Base-by-base conservation (phyloP, 2,329 filamentous ascomycete species). In the Periglandula ipomoeae region DNA sequence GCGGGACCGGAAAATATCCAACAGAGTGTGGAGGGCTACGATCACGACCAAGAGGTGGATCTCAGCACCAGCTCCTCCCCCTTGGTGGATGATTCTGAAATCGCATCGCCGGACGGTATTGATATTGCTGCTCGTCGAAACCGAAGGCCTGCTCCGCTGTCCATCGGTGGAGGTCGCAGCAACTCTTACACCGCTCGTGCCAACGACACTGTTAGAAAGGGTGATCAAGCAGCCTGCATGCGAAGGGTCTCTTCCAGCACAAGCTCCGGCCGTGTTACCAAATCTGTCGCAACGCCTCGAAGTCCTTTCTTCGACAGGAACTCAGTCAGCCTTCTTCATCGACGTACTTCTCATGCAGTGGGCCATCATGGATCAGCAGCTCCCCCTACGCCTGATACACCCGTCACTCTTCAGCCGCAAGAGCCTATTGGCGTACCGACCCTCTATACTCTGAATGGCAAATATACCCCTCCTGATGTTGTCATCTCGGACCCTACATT, bases 121-220 rank as follows among this genome's bases (percentile, higher is more conserved):
- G 76, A 79, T 55, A 75, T 80, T 52, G 77, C 76, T 15, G 71
- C 70, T 17, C 70, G 78, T 41, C 70, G 78, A 48, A 72, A 75
- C 46, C 70, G 61, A 42, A 64, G 65, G 4, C 64, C 65, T 9
- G 61, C 75, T 24, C 69, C 72, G 26, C 65, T 79, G n/a, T 68
- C 71, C 24, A 67, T 74, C 37, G 64, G 64, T 9, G 67, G 71
- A 8, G 61, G 73, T 19, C 70, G 73, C 46, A 71, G 65, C 53
- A 70, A 65, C 37, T 69, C 54, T 3, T 62, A 58, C 23, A 66
- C 65, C 3, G 70, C 74, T 7, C 74, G 72, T 60, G 73, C 73
- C 1, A 72, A 73, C 5, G 77, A 79, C n/a, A 59, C 68, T 47
- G 57, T 66, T 17, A 70, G 70, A 55, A 65, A 73, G 27, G 55